Evolutionary conservation across 1,139 yeast species (phyloP).

Genomic region (Saccharomycopsis crataegensis): DNA sequence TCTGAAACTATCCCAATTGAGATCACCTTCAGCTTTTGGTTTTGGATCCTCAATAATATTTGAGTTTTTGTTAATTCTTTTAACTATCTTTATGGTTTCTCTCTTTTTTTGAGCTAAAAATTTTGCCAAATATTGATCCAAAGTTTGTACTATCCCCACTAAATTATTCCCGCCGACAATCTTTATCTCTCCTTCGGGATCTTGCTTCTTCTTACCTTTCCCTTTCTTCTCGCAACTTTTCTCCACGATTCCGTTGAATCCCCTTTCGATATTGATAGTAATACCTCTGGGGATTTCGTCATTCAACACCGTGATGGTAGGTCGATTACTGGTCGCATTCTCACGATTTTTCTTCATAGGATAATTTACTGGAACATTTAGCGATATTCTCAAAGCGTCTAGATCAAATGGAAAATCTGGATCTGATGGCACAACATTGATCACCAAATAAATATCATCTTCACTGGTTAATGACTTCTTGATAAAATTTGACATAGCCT

Average conservation of each 20-base stretch:
- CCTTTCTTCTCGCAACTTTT: slow-evolving; percentile 30
- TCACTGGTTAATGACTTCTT: background rate
- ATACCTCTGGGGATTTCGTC: slow-evolving; percentile 68
- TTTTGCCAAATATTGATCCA: slow-evolving; percentile 51
- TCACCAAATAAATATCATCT: slow-evolving; percentile 10
- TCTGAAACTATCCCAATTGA: background rate
- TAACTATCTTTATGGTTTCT: slow-evolving; percentile 46
- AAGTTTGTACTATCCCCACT: slow-evolving; percentile 44
- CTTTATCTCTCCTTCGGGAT: slow-evolving; percentile 21
- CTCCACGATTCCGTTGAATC: slow-evolving; percentile 46
- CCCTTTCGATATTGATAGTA: slow-evolving; percentile 58
- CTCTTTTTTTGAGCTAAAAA: slow-evolving; percentile 54
- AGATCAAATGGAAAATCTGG: slow-evolving; percentile 71
- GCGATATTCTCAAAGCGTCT: slow-evolving; percentile 40
- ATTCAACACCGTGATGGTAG: slow-evolving; percentile 48
- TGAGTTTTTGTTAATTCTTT: slow-evolving; percentile 7
- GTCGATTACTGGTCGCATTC: slow-evolving; percentile 26
- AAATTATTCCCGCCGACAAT: slow-evolving; percentile 39
- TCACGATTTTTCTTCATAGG: slow-evolving; percentile 33
- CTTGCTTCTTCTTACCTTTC: slow-evolving; percentile 17
- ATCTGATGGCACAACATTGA: slow-evolving; percentile 46
- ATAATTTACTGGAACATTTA: slow-evolving; percentile 49
- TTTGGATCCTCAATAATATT: no score
- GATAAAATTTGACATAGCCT: slow-evolving; percentile 4
- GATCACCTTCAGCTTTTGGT: no score